These are phyloP conservation scores for Guillardia theta DNA, from an alignment of 78 protist species.

Conservation along the genomic window DNA sequence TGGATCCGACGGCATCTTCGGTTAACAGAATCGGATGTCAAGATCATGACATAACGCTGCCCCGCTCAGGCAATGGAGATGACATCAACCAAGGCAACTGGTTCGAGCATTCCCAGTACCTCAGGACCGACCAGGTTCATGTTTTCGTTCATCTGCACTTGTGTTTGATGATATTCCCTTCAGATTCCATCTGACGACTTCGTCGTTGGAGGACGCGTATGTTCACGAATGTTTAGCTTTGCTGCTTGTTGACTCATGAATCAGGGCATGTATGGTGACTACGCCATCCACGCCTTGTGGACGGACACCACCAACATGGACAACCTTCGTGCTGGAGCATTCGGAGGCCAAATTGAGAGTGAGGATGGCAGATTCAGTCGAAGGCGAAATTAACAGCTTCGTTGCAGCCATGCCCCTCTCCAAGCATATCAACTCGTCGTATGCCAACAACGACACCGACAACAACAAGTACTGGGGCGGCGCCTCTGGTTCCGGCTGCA, in stretches of 20 bases:
- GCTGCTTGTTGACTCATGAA: too few species aligned
- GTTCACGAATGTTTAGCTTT: too few species aligned
- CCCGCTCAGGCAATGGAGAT: not conserved
- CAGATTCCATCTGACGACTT: too few species aligned
- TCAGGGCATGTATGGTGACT: not conserved
- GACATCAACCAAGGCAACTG: slow-evolving; percentile 11
- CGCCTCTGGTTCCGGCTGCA: too few species aligned
- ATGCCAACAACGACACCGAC: not conserved
- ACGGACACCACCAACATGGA: not conserved
- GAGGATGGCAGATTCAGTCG: not conserved
- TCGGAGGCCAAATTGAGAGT: not conserved
- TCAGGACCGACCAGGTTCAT: not conserved
- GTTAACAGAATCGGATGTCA: too few species aligned
- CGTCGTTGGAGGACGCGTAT: not conserved
- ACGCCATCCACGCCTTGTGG: not conserved
- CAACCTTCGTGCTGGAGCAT: not conserved
- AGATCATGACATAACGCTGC: too few species aligned
- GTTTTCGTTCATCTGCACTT: not conserved
- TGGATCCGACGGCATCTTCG: too few species aligned
- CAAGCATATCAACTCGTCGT: not conserved
- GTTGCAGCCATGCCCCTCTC: not conserved
- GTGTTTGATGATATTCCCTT: too few species aligned
- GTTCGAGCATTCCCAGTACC: slow-evolving; percentile 12
- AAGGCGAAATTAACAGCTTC: not conserved
- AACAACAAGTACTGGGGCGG: not conserved